Evolutionary conservation across 2,329 filamentous ascomycete genomes (phyloP), one percentile per base, ranked within the genome.

Genomic region (Xylogone sp.): DNA sequence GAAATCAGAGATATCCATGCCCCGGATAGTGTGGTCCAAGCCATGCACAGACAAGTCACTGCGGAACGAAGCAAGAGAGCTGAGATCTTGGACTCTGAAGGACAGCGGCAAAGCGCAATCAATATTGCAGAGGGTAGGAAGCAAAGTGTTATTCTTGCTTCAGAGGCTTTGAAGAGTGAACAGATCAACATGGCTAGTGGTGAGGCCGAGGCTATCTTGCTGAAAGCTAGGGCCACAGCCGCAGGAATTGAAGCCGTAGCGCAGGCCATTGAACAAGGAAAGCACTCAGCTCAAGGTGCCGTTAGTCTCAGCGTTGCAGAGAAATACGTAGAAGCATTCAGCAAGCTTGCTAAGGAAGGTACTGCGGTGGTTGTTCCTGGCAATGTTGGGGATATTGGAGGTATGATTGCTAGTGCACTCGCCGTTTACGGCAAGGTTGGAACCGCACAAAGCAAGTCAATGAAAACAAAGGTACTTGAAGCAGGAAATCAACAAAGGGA

Each of bases 1-100:
- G 94, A 99, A 73, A 99, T 99, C 68, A 82, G 94, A 60, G 94
- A 99, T 71, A 99, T 99, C 65, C 94, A 99, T 72, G 94, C 94
- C 0, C 94, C 94, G 1, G 89, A 86, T 27, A 87, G 88, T 46
- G 94, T 99, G 12, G 93, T 97, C 54, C 90, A 92, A 64, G 94
- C 94, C 64, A 99, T 99, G 94, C 94, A 99, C 75, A 83, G 94
- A 58, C 93, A 97, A 70, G 94, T 99, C 47, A 97, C 94, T 0
- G 94, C 94, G 18, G 94, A 99, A 75, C 88, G 94, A 42, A 95
- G 89, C 65, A 99, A 99, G 81, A 87, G 94, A 58, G 94, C 94
- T 51, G 94, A 99, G 75, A 99, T 99, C 63, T 79, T 99, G 45
- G 94, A 99, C 53, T 96, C 90, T 0, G 94, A 99, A 68, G 94